phyloP scores from a whole-genome alignment of 75 land plant genomes.

The Cupressus sempervirens region DNA sequence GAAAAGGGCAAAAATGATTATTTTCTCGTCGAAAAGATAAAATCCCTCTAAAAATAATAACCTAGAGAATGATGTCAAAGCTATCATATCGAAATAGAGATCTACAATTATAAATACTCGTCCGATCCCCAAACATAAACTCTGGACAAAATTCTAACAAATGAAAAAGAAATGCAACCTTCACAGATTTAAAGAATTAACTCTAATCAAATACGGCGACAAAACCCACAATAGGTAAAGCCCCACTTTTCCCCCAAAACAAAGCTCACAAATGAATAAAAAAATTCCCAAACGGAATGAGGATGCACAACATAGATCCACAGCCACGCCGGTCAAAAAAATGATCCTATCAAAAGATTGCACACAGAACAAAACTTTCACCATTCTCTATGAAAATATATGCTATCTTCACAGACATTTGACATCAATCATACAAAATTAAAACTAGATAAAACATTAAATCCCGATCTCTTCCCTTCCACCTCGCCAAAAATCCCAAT shows the following conservation, averaged over 20 bases:
- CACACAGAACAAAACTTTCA: background rate
- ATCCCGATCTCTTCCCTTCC: too few species aligned
- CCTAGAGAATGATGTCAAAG: background rate
- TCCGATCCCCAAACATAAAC: background rate
- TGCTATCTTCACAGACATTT: too few species aligned
- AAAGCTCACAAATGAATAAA: background rate
- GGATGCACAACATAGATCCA: background rate
- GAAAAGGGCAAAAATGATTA: background rate
- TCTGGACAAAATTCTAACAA: background rate
- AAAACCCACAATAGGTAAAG: background rate
- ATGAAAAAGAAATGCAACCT: background rate
- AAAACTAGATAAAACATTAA: too few species aligned
- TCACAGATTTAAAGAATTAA: background rate
- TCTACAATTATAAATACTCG: background rate
- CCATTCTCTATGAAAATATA: background rate
- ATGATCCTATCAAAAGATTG: background rate
- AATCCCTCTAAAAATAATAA: background rate
- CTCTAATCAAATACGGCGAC: background rate
- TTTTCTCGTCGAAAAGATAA: background rate
- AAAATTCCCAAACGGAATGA: background rate
- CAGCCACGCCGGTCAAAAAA: background rate
- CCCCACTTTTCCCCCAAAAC: background rate
- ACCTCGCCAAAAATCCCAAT: too few species aligned
- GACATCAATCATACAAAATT: too few species aligned
- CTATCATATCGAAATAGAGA: background rate